Base-by-base conservation (phyloP, 192 early-diverging fungal species). In the Endogone sp. region DNA sequence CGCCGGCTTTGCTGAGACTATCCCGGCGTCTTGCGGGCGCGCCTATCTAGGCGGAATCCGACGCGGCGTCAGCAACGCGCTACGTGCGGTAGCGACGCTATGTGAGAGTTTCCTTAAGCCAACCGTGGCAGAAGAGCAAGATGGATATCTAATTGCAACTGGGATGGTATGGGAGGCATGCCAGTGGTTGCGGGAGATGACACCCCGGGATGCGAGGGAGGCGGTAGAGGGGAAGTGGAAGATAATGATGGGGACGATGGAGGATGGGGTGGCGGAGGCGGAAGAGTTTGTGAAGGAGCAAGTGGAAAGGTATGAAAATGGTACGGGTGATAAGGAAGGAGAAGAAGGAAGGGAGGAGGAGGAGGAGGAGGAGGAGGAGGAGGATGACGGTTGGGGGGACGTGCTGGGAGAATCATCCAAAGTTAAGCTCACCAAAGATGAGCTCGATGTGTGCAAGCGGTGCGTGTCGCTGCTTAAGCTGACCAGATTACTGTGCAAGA, bases 151-250 rank as follows among this genome's bases (percentile, higher is more conserved):
- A 59, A 32, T 75, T 32, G 74, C 74, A 28, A 75, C 76, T 11
- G 79, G 79, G 23, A 68, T 75, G 62, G 64, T 81, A 2, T 81
- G 79, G 79, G 73, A 78, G 61, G 79, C 76, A 4, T 81, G 76
- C 37, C 29, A 75, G 37, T 65, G 65, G 60, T 78, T 81, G 72
- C 59, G 21, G 59, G 68, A 78, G n/a, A 61, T 72, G 23, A 68
- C 71, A n/a, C 77, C 76, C 54, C 58, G 63, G 16, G 71, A 70
- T 44, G 78, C 78, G 62, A 27, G 68, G 13, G 63, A 73, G 2
- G 79, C 79, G 2, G 79, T 81, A 22, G 69, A 65, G 54, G 75
- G 65, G 59, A 75, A 81, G 60, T 81, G 76, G 79, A 74, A 68
- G 0, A 66, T 70, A 58, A 78, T 73, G 64, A 72, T 65, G 54